These are phyloP conservation scores for Sarocladium brachiariae DNA, from an alignment of 2,329 filamentous ascomycete species.

Conservation along the genomic window DNA sequence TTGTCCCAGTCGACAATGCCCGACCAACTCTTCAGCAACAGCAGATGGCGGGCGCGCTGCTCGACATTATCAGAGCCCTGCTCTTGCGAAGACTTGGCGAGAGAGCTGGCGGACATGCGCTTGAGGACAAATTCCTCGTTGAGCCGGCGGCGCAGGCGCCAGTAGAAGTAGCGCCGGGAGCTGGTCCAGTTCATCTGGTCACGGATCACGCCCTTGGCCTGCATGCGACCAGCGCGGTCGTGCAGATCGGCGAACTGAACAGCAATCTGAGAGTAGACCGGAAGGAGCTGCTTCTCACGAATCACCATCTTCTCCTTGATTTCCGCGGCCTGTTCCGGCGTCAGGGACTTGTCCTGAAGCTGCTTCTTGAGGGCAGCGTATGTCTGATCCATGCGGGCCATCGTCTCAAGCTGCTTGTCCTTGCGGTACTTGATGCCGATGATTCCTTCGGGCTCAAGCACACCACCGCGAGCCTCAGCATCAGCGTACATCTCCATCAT, in stretches of 20 bases:
- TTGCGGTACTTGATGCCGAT: slow-evolving; percentile 98
- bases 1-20: slow-evolving; percentile 68
- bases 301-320: slow-evolving; percentile 79
- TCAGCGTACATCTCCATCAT: slow-evolving; percentile 99
- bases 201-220: slow-evolving; percentile 93
- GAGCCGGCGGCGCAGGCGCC: slow-evolving; percentile 91
- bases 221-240: slow-evolving; percentile 94
- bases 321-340: slow-evolving; percentile 65
- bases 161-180: slow-evolving; percentile 97
- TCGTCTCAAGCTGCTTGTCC: slow-evolving; percentile 94
- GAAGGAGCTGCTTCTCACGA: slow-evolving; percentile 82
- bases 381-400: slow-evolving; percentile 82
- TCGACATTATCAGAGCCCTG: slow-evolving; percentile 24
- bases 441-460: slow-evolving; percentile 96
- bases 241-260: slow-evolving; percentile 95
- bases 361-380: slow-evolving; percentile 82
- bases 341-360: slow-evolving; percentile 54
- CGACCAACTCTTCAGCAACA: slow-evolving; percentile 76
- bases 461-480: slow-evolving; percentile 88
- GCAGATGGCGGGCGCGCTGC: slow-evolving; percentile 60
- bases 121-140: slow-evolving; percentile 97
- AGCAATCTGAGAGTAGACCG: slow-evolving; percentile 92
- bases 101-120: slow-evolving; percentile 58
- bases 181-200: slow-evolving; percentile 78
- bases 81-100: slow-evolving; percentile 31